Conservation (phyloP, 1,284 basidiomycete species). For the Ganoderma leucocontextum region DNA sequence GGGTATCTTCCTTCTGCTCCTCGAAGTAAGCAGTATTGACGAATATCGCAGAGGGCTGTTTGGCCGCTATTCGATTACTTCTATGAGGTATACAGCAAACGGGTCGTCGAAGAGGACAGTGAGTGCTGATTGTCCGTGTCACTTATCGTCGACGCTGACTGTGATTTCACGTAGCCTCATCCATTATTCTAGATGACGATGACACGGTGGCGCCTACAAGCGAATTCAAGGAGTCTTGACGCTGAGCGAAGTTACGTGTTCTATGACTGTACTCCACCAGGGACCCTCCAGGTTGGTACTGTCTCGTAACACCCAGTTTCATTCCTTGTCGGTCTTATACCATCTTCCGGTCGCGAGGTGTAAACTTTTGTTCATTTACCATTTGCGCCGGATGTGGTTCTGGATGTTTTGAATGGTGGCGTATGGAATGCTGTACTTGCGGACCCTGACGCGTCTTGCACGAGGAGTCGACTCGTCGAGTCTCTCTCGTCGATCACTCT, state of each 20-base stretch:
- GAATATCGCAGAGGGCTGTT: conserved; percentile 1
- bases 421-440: background rate
- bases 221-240: conserved; percentile 4
- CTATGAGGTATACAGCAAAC: conserved; percentile 6
- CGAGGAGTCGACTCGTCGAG: no score
- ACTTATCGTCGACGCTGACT: background rate
- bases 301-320: background rate
- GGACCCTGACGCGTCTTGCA: no score
- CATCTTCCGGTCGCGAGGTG: background rate
- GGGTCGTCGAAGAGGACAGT: conserved; percentile 1
- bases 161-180: background rate
- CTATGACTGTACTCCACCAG: background rate
- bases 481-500: no score
- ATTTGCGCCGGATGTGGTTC: background rate
- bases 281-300: background rate
- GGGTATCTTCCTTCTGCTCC: background rate
- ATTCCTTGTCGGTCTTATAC: background rate
- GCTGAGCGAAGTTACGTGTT: background rate
- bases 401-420: background rate
- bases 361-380: background rate
- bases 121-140: background rate
- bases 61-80: conserved; percentile 21
- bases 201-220: conserved; percentile 12
- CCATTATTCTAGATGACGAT: background rate
- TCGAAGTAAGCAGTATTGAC: background rate